These are phyloP conservation scores for Aspergillus ochraceus DNA, from an alignment of 2,329 filamentous ascomycete genomes.

Conservation along the genomic window DNA sequence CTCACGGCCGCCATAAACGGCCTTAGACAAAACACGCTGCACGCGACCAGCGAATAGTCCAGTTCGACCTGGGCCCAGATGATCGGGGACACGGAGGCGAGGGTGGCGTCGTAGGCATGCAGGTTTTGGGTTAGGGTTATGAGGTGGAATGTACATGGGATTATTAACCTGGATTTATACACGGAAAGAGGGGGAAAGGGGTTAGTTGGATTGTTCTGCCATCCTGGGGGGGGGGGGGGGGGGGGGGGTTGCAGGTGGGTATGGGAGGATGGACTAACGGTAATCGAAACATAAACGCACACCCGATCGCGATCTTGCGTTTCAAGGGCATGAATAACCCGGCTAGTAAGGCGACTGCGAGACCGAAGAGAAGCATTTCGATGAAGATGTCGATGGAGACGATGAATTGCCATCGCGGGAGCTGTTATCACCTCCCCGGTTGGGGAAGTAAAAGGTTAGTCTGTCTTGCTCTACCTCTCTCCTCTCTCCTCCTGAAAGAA, in stretches of 20 bases:
- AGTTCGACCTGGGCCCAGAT: conserved; percentile 40
- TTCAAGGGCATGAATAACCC: conserved; percentile 34
- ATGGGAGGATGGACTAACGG: conserved; percentile 29
- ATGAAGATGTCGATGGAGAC: conserved; percentile 36
- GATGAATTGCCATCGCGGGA: conserved; percentile 36
- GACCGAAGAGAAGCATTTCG: conserved; percentile 32
- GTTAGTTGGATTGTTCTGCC: too few relatives aligned
- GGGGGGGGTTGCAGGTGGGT: neutral
- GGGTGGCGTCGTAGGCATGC: conserved; percentile 34
- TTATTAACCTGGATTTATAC: conserved; percentile 30
- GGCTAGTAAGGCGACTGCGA: conserved; percentile 31
- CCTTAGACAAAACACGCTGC: conserved; percentile 38
- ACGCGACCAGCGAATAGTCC: conserved; percentile 37
- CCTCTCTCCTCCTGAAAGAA: neutral
- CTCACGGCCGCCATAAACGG: conserved; percentile 40
- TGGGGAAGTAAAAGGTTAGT: too few relatives aligned
- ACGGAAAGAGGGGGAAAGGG: neutral
- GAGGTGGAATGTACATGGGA: conserved; percentile 38
- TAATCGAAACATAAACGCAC: conserved; percentile 37
- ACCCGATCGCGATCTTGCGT: conserved; percentile 33
- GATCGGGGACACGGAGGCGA: conserved; percentile 33
- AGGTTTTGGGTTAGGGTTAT: conserved; percentile 29
- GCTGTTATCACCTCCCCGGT: conserved; percentile 13
- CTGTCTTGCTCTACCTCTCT: too few relatives aligned
- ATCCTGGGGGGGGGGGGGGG: neutral